These are phyloP conservation scores for Diutina catenulata DNA, from an alignment of 1,139 yeast species.

Conservation along the genomic window DNA sequence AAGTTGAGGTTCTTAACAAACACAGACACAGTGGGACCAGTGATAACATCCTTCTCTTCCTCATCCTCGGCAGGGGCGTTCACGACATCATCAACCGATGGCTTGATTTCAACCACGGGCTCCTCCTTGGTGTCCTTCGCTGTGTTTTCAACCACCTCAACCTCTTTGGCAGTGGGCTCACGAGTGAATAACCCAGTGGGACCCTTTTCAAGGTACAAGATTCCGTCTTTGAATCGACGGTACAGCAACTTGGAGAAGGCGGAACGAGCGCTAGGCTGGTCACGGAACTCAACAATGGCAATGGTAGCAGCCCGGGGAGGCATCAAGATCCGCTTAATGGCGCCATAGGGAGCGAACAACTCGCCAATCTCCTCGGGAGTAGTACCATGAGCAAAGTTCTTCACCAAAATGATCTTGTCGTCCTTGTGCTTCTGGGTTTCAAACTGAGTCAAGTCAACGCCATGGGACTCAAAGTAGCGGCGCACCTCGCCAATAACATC, in stretches of 20 bases:
- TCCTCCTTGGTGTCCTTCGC: slow-evolving; percentile 15
- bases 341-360: slow-evolving; percentile 70
- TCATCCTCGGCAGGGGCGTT: slow-evolving; percentile 17
- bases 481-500: slow-evolving; percentile 89
- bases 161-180: slow-evolving; percentile 35
- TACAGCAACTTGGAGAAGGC: slow-evolving; percentile 86
- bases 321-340: slow-evolving; percentile 69
- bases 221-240: slow-evolving; percentile 75
- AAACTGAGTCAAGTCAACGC: slow-evolving; percentile 74
- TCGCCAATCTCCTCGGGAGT: slow-evolving; percentile 71
- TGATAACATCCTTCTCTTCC: slow-evolving; percentile 23
- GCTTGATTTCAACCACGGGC: slow-evolving; percentile 26
- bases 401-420: slow-evolving; percentile 70
- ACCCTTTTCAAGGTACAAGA: slow-evolving; percentile 86
- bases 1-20: slow-evolving; percentile 90
- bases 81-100: slow-evolving; percentile 30
- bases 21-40: slow-evolving; percentile 72
- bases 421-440: slow-evolving; percentile 56
- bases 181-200: slow-evolving; percentile 71
- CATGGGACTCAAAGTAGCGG: slow-evolving; percentile 70
- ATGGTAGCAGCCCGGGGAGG: slow-evolving; percentile 90
- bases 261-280: slow-evolving; percentile 71
- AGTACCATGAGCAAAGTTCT: slow-evolving; percentile 86
- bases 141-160: slow-evolving; percentile 9
- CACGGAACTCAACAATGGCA: slow-evolving; percentile 88